Base-by-base conservation (phyloP, 2,329 filamentous ascomycete species). In the Monosporascus sp. region DNA sequence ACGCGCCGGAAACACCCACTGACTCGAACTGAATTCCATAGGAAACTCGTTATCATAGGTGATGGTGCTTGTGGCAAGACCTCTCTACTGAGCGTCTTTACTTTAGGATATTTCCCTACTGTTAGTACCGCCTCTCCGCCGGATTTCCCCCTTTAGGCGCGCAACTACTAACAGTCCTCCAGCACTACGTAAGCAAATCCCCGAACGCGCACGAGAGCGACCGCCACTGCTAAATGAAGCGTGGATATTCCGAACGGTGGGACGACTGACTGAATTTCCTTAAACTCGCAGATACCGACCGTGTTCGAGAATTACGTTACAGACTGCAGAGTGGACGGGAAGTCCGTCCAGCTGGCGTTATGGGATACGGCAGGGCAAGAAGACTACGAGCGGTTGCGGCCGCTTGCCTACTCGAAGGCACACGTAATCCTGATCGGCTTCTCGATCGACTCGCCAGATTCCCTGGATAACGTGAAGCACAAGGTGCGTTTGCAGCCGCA, bases 281-380 rank as follows among this genome's bases (percentile, higher is more conserved):
- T 56, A 25, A 55, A 57, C 58, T 51, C 51, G 49, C 70, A 91
- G 87, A 92, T 96, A 49, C 94, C 94, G 1, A 99, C 94, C 47
- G 94, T 99, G 38, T 99, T 99, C 72, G 94, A 99, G 70, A 99
- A 99, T 76, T 99, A 99, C 68, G 94, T 99, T 60, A 99, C 94
- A 63, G 94, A 99, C 75, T 99, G 94, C 74, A 83, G 93, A 75
- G 94, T 99, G 55, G 94, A 99, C 70, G 94, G 94, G 66, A 96
- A 96, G 71, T 96, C 90, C n/a, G 94, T 99, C 39, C 94, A 99
- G 75, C 81, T 99, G 58, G 94, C 94, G 49, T 78, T 99, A 64
- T 99, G 94, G 94, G 94, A 99, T 84, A 99, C 94, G n/a, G 94
- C 94, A 49, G 94, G 94, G 55, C 94, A 99, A 73, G 94, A 99